Conservation (phyloP, 305 asterid species). For the Plantago rigida region DNA sequence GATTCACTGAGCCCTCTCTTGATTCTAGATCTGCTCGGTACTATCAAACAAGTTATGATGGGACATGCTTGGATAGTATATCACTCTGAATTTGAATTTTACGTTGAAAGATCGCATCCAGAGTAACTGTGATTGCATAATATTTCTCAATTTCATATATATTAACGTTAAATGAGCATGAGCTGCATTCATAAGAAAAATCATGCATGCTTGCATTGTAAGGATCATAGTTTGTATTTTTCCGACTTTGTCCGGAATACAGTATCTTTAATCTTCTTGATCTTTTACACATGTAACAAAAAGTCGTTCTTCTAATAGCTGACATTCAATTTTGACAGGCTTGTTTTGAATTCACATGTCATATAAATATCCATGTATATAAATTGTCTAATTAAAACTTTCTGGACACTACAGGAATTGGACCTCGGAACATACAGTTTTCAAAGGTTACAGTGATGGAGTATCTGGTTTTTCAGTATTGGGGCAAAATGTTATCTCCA, state of each 20-base stretch:
- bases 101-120: too few species aligned
- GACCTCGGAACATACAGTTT: constrained; percentile 58
- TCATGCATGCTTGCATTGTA: too few species aligned
- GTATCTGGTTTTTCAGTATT: constrained; percentile 79
- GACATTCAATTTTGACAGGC: background rate
- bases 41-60: too few species aligned
- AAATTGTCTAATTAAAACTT: constrained; percentile 22
- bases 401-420: constrained; percentile 48
- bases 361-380: background rate
- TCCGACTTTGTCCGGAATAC: background rate
- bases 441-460: constrained; percentile 72
- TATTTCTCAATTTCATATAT: too few species aligned
- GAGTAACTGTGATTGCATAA: too few species aligned
- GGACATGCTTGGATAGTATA: too few species aligned
- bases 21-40: too few species aligned
- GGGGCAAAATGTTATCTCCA: constrained; percentile 88
- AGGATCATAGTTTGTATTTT: too few species aligned
- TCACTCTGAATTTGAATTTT: too few species aligned
- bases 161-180: too few species aligned
- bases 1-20: too few species aligned
- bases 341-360: background rate
- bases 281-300: background rate
- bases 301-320: background rate
- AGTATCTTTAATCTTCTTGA: background rate
- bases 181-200: too few species aligned